Conservation (phyloP, 345 rosid species). For the Rhizophora mangle region DNA sequence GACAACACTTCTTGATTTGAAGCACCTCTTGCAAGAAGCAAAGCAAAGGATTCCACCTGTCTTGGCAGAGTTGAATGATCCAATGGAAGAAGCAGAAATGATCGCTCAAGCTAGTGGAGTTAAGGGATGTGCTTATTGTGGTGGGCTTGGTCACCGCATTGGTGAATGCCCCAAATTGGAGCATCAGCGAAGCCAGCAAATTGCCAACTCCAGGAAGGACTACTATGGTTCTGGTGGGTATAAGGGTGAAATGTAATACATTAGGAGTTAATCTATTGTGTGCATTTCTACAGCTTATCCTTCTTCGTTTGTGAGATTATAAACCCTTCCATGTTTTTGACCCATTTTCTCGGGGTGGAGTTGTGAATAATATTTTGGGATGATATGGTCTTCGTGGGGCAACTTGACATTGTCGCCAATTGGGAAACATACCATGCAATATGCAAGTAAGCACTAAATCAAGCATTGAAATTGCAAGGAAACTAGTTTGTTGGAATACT, state of each 20-base stretch:
- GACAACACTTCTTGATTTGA: constrained; percentile 77
- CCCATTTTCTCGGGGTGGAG: too few relatives aligned
- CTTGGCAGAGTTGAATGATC: constrained; percentile 79
- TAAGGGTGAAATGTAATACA: constrained; percentile 66
- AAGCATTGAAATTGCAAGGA: too few relatives aligned
- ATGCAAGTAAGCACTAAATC: too few relatives aligned
- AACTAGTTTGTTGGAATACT: too few relatives aligned
- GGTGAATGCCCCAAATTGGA: constrained; percentile 85
- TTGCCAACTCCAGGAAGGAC: constrained; percentile 78
- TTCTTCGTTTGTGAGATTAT: too few relatives aligned
- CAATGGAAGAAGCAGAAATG: constrained; percentile 76
- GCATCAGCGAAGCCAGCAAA: constrained; percentile 77
- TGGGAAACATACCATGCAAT: too few relatives aligned
- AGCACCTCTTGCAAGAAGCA: constrained; percentile 87
- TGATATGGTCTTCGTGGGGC: too few relatives aligned
- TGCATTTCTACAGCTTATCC: too few relatives aligned
- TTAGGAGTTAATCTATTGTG: neutral
- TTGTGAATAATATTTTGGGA: too few relatives aligned
- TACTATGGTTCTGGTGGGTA: constrained; percentile 91
- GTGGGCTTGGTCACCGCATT: constrained; percentile 89
- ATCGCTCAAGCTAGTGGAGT: constrained; percentile 73
- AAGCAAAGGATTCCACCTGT: constrained; percentile 95
- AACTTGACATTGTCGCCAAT: too few relatives aligned
- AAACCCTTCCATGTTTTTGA: too few relatives aligned
- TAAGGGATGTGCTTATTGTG: constrained; percentile 94